Conservation (phyloP, 2,329 filamentous ascomycete species). For the Diaporthe velutina region DNA sequence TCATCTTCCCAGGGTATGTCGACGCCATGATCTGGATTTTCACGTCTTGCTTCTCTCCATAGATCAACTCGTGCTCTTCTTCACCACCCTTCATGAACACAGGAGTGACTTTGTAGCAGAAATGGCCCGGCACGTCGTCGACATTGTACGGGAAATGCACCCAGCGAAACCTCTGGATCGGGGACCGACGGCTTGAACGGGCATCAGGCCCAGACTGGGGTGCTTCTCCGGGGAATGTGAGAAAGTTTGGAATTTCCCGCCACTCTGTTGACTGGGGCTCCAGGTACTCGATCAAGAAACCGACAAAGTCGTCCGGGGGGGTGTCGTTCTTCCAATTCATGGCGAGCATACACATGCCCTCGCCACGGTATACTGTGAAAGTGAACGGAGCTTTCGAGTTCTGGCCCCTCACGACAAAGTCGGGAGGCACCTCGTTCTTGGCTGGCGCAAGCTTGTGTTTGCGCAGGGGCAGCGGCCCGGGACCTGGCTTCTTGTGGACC, state of each 20-base stretch:
- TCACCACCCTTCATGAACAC: constrained; percentile 41
- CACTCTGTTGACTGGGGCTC: constrained; percentile 40
- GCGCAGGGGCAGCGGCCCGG: constrained; percentile 10
- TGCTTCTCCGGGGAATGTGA: constrained; percentile 40
- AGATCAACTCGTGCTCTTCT: constrained; percentile 37
- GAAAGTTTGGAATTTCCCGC: constrained; percentile 40
- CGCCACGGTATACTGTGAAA: constrained; percentile 41
- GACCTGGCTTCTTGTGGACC: constrained; percentile 32
- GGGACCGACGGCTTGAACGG: constrained; percentile 42
- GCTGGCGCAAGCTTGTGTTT: constrained; percentile 37
- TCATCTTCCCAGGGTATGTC: constrained; percentile 43
- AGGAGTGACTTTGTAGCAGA: constrained; percentile 41
- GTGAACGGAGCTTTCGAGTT: constrained; percentile 41
- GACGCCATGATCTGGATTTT: constrained; percentile 42
- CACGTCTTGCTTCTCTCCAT: constrained; percentile 43
- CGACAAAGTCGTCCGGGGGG: constrained; percentile 42
- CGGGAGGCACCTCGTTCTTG: constrained; percentile 40
- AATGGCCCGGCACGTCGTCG: constrained; percentile 39
- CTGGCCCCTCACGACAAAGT: constrained; percentile 40
- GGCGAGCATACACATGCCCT: constrained; percentile 42
- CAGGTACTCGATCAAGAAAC: constrained; percentile 42
- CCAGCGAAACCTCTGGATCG: constrained; percentile 43
- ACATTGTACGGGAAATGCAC: constrained; percentile 42
- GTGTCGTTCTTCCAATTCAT: constrained; percentile 42
- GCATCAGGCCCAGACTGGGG: constrained; percentile 39